A percentile compares a stretch with the other conserved stretches of the same genome.
Evolutionary conservation across 2,329 filamentous ascomycete species (phyloP).

Genomic region (Epichloe brachyelytri): DNA sequence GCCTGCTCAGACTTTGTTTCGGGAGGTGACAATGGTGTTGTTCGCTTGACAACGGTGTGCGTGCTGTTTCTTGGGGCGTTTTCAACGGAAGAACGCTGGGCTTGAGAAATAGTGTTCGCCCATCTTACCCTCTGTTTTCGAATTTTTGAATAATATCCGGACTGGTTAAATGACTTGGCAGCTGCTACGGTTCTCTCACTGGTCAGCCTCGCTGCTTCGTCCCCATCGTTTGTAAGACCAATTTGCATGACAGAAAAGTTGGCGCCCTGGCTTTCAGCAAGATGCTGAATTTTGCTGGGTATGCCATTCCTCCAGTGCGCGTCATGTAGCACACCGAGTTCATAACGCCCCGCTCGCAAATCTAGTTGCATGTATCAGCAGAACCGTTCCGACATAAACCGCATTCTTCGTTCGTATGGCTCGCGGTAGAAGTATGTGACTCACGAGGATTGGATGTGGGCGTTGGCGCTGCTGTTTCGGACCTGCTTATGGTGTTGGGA

Average conservation of each 20-base stretch:
- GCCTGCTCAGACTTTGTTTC: slow-evolving; percentile 48
- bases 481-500: neutral
- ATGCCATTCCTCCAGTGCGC: slow-evolving; percentile 38
- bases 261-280: slow-evolving; percentile 41
- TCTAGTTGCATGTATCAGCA: neutral
- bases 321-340: slow-evolving; percentile 11
- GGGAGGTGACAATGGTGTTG: slow-evolving; percentile 17
- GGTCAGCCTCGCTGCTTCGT: slow-evolving; percentile 44
- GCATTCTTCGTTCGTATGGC: neutral
- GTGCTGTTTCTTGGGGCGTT: neutral
- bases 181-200: slow-evolving; percentile 49
- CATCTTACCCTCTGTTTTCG: slow-evolving; percentile 10
- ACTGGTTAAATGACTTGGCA: slow-evolving; percentile 41
- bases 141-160: slow-evolving; percentile 37
- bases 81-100: neutral
- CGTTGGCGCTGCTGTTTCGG: neutral
- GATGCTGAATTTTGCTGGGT: slow-evolving; percentile 49
- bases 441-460: neutral
- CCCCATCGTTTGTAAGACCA: slow-evolving; percentile 35
- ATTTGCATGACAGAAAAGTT: slow-evolving; percentile 54
- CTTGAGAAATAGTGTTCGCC: neutral
- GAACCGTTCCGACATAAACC: neutral
- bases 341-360: neutral
- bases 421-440: neutral
- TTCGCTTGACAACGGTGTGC: neutral